Evolutionary conservation across 345 rosid species (phyloP), one percentile per base, ranked within the genome.

Genomic region (Rhodamnia argentea): DNA sequence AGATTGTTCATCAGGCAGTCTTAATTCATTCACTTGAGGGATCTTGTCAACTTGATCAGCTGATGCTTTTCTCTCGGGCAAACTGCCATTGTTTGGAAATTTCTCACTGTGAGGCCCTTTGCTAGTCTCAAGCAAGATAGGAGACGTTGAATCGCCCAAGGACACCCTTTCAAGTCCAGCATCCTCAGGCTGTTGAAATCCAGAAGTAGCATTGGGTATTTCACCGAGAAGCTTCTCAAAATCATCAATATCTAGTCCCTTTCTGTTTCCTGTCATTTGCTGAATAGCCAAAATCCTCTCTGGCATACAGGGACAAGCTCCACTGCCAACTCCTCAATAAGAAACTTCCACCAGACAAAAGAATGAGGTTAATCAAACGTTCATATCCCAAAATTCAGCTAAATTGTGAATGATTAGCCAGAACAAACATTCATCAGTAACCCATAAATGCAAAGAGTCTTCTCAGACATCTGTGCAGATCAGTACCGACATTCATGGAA

Each of bases 211-310:
- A 87, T 91, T 92, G 0, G 98, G 98, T 86, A 94, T 94, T 93
- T 95, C 98, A 37, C 95, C 89, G 11, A 96, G 96, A 90, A 96
- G 94, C 91, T 89, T 94, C 87, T 95, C 98, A 82, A 95, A 87
- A 86, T 96, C 98, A 89, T 94, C 98, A 83, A 88, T 90, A 86
- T 94, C 98, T 51, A 84, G 59, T 86, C 92, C 96, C 85, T 88
- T 83, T 90, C 90, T 92, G 86, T 87, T 83, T 64, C 90, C 93
- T 84, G 91, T 94, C 98, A 96, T 96, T 87, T 88, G 82, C 53
- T 82, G 78, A 83, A 64, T 29, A 64, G 44, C 70, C 26, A 16
- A 83, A 64, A 84, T 22, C 52, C 75, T 84, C 86, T 83, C 85
- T 20, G 47, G 83, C 64, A 64, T 85, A 87, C 62, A 85, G 82